A percentile compares a stretch with the other conserved stretches of the same genome.
Evolutionary conservation across 1,139 yeast genomes (phyloP).

Genomic region (Nakaseomyces bracarensis): DNA sequence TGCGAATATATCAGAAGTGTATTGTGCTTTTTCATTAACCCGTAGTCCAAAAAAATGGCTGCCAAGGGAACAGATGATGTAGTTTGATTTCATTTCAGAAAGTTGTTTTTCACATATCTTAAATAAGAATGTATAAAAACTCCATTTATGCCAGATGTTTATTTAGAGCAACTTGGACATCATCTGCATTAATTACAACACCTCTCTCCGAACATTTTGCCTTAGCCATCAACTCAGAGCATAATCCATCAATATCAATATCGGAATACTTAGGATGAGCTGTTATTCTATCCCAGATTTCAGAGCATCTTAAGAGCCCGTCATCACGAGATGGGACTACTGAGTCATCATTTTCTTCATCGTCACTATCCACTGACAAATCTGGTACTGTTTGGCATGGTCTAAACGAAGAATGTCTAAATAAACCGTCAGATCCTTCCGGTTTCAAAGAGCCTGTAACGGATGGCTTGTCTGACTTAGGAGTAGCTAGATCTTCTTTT

Average conservation of each 20-base stretch:
- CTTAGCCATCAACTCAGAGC: slow-evolving; percentile 77
- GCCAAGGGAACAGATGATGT: no score
- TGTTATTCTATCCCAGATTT: slow-evolving; percentile 93
- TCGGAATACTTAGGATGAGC: slow-evolving; percentile 91
- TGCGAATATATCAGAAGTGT: background rate
- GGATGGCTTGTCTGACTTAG: background rate
- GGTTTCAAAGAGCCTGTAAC: background rate
- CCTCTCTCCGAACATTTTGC: slow-evolving; percentile 96
- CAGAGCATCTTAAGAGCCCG: slow-evolving; percentile 63
- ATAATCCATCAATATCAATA: slow-evolving; percentile 86
- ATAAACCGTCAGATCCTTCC: slow-evolving; percentile 11
- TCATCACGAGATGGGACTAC: slow-evolving; percentile 48
- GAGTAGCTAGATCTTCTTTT: slow-evolving; percentile 16
- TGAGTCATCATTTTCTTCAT: slow-evolving; percentile 30
- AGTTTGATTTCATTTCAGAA: no score
- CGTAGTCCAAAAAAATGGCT: no score
- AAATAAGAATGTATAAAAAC: no score
- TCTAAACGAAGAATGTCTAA: slow-evolving; percentile 2
- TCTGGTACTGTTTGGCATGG: background rate
- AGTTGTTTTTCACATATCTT: no score
- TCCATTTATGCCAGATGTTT: slow-evolving; percentile 17
- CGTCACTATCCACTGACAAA: background rate
- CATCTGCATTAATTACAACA: slow-evolving; percentile 72
- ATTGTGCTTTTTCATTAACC: no score
- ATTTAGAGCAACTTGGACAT: slow-evolving; percentile 57